Evolutionary conservation across 495 filamentous ascomycete species (phyloP).

Genomic region (Penicillium malachiteum): DNA sequence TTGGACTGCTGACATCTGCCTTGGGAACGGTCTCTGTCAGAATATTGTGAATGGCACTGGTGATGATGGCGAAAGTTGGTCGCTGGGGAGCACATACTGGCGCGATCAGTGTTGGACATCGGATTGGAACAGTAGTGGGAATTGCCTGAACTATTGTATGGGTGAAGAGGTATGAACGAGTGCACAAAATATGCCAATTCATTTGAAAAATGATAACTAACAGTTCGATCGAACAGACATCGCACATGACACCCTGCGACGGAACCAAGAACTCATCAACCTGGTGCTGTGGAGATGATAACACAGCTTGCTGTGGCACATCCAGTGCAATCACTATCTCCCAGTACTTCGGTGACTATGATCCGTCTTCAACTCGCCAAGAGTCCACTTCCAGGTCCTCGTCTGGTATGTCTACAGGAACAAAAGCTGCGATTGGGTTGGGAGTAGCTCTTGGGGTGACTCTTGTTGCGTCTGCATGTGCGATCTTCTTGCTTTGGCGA

Average conservation of each 20-base stretch:
- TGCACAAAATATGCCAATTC: neutral
- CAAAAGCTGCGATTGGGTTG: neutral
- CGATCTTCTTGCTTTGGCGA: neutral
- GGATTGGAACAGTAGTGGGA: slow-evolving; percentile 1
- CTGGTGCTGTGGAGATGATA: slow-evolving; percentile 3
- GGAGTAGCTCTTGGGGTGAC: neutral
- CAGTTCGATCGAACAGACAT: neutral
- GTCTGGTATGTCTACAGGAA: neutral
- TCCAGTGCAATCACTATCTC: neutral
- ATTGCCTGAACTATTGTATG: slow-evolving; percentile 1
- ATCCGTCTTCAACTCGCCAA: neutral
- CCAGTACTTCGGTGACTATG: neutral
- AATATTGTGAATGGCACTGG: neutral
- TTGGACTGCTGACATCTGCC: neutral
- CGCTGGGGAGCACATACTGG: neutral
- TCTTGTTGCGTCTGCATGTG: neutral
- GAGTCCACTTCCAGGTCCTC: neutral
- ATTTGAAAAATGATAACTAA: neutral
- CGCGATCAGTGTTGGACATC: neutral
- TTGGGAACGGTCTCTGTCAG: slow-evolving; percentile 1
- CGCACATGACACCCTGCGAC: slow-evolving; percentile 3
- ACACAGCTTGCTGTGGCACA: slow-evolving; percentile 1
- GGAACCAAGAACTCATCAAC: neutral
- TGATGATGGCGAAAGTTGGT: neutral
- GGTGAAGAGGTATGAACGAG: neutral